Percentiles rank a stretch among this genome's conserved stretches.
Conservation (phyloP, 257 asterid genomes). For the Penstemon eatonii region DNA sequence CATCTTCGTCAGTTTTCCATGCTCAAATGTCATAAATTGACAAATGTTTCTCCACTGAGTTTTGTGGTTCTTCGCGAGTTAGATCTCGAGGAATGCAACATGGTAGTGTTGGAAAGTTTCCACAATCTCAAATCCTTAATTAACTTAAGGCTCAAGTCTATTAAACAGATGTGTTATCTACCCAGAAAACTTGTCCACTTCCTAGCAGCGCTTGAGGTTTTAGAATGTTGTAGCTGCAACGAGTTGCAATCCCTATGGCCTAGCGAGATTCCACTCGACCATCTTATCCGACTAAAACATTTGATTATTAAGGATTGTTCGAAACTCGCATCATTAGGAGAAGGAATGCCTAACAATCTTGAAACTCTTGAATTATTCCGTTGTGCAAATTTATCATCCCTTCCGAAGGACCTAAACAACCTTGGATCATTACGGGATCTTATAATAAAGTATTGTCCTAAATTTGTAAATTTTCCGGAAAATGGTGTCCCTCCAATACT, state of each 20-base stretch:
- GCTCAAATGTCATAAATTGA: constrained; percentile 52
- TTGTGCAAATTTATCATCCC: constrained; percentile 43
- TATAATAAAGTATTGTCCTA: constrained; percentile 53
- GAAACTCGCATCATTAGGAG: constrained; percentile 48
- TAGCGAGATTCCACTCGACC: constrained; percentile 30
- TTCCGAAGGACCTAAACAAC: constrained; percentile 48
- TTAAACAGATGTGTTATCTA: constrained; percentile 46
- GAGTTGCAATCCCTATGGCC: constrained; percentile 56
- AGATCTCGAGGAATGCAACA: constrained; percentile 60
- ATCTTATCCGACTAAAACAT: constrained; percentile 47
- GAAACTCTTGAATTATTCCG: constrained; percentile 62
- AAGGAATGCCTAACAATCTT: constrained; percentile 57
- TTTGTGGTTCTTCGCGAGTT: constrained; percentile 47
- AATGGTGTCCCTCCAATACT: constrained; percentile 58
- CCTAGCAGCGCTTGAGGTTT: constrained; percentile 49
- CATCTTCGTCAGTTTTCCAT: constrained; percentile 53
- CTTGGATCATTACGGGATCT: constrained; percentile 48
- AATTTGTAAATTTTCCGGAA: constrained; percentile 43
- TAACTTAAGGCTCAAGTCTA: constrained; percentile 55
- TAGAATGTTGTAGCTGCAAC: constrained; percentile 61
- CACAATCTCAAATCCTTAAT: constrained; percentile 38
- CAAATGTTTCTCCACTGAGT: constrained; percentile 43
- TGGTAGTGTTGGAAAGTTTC: constrained; percentile 46
- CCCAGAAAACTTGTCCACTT: constrained; percentile 45
- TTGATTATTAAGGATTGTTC: constrained; percentile 58